These are phyloP conservation scores for Blastobotrys proliferans DNA, from an alignment of 1,139 yeast genomes.

Conservation along the genomic window DNA sequence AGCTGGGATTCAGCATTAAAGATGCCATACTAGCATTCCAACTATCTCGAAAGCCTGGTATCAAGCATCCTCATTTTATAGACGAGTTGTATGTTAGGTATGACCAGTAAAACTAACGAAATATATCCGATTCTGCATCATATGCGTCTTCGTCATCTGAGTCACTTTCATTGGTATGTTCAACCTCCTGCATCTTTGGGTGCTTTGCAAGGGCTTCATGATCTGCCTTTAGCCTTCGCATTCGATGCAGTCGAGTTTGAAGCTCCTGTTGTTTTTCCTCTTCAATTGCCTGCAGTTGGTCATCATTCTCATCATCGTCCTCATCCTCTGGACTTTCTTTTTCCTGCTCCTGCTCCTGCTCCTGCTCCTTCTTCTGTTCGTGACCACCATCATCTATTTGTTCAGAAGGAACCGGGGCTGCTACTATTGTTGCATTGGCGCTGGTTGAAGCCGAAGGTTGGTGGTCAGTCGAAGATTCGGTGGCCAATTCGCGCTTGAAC, in stretches of 20 bases:
- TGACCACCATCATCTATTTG: neutral
- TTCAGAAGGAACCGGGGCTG: constrained; percentile 4
- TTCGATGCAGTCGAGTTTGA: neutral
- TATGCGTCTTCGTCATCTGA: constrained; percentile 16
- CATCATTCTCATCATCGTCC: neutral
- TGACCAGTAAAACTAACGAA: neutral
- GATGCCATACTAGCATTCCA: constrained; percentile 63
- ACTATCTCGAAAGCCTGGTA: constrained; percentile 62
- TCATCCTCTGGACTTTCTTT: neutral
- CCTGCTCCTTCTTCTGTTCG: neutral
- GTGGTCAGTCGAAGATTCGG: neutral
- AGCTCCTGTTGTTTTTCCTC: constrained; percentile 5
- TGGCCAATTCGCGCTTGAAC: constrained; percentile 3
- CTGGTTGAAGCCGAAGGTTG: neutral
- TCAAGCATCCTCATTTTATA: constrained; percentile 72
- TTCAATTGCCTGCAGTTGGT: neutral
- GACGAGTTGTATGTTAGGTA: constrained; percentile 71
- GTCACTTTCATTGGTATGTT: neutral
- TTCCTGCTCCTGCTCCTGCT: neutral
- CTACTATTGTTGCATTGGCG: constrained; percentile 2
- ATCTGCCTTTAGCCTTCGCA: neutral
- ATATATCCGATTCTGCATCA: constrained; percentile 6
- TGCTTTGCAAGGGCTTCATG: too few species aligned
- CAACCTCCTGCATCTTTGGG: neutral
- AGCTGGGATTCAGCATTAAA: constrained; percentile 53